These are phyloP conservation scores for Pythium brassicae DNA, from an alignment of 352 stramenopile genomes.

Conservation along the genomic window DNA sequence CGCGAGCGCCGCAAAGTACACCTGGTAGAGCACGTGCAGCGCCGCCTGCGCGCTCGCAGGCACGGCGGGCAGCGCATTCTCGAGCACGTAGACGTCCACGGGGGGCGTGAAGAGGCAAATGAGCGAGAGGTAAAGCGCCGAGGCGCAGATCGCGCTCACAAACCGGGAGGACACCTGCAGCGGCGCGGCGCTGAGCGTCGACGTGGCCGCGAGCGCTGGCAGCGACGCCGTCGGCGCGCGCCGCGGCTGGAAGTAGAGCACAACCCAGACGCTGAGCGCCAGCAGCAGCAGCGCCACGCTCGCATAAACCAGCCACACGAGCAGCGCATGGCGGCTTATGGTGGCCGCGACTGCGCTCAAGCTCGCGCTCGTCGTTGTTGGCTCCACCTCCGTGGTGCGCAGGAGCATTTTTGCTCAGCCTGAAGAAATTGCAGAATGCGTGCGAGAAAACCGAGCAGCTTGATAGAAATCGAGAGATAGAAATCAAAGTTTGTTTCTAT, in stretches of 20 bases:
- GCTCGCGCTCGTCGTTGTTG: not conserved
- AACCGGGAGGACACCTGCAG: constrained; percentile 66
- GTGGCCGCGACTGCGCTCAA: constrained; percentile 7
- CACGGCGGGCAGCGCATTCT: constrained; percentile 61
- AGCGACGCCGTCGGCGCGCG: constrained; percentile 45
- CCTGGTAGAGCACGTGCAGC: constrained; percentile 60
- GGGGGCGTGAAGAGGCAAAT: constrained; percentile 76
- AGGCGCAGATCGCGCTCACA: constrained; percentile 62
- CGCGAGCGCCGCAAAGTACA: constrained; percentile 62
- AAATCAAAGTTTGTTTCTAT: no score
- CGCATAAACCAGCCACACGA: constrained; percentile 66
- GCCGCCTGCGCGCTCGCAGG: constrained; percentile 41
- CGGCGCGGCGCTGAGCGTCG: constrained; percentile 51
- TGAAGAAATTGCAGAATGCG: not conserved
- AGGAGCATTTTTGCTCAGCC: constrained; percentile 14
- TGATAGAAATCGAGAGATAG: no score
- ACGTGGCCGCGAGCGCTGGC: constrained; percentile 45
- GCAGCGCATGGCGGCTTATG: constrained; percentile 29
- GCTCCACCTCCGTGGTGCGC: constrained; percentile 6
- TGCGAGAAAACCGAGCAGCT: not conserved
- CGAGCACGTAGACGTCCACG: constrained; percentile 75
- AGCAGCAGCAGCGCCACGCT: constrained; percentile 57
- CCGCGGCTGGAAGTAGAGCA: constrained; percentile 65
- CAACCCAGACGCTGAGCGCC: constrained; percentile 39
- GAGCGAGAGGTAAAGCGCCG: constrained; percentile 64